Evolutionary conservation across 139 green algal species (phyloP).

Genomic region (Chlamydomonas incerta): DNA sequence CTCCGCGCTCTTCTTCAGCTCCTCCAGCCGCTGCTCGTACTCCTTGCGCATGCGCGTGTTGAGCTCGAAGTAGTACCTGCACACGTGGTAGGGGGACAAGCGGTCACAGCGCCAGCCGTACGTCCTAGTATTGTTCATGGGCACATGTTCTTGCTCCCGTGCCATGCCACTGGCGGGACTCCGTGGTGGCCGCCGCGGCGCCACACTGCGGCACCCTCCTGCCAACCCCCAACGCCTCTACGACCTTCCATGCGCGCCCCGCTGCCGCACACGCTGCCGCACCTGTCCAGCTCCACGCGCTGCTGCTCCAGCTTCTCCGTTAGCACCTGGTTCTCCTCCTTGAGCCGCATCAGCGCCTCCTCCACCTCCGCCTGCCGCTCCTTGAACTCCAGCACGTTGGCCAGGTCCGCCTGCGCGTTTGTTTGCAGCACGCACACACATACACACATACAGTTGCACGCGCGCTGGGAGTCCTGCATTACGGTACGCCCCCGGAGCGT

Average conservation of each 20-base stretch:
- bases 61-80: constrained; percentile 77
- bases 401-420: constrained; percentile 56
- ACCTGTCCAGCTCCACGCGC: constrained; percentile 70
- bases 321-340: constrained; percentile 75
- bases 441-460: too few relatives aligned
- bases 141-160: too few relatives aligned
- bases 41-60: constrained; percentile 76
- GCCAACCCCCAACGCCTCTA: too few relatives aligned
- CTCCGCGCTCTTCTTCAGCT: constrained; percentile 75
- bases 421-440: too few relatives aligned
- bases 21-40: constrained; percentile 80
- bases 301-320: constrained; percentile 65
- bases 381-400: constrained; percentile 59
- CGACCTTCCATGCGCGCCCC: too few relatives aligned
- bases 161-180: too few relatives aligned
- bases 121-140: too few relatives aligned
- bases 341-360: constrained; percentile 64
- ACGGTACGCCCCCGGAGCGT: neutral
- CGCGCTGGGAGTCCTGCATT: neutral
- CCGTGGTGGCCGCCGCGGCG: too few relatives aligned
- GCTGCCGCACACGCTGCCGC: neutral
- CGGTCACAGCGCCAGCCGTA: too few relatives aligned
- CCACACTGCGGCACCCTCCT: too few relatives aligned
- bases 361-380: constrained; percentile 66
- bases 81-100: neutral